Evolutionary conservation across 2,329 filamentous ascomycete species (phyloP).

Genomic region (Colletotrichum abscissum): DNA sequence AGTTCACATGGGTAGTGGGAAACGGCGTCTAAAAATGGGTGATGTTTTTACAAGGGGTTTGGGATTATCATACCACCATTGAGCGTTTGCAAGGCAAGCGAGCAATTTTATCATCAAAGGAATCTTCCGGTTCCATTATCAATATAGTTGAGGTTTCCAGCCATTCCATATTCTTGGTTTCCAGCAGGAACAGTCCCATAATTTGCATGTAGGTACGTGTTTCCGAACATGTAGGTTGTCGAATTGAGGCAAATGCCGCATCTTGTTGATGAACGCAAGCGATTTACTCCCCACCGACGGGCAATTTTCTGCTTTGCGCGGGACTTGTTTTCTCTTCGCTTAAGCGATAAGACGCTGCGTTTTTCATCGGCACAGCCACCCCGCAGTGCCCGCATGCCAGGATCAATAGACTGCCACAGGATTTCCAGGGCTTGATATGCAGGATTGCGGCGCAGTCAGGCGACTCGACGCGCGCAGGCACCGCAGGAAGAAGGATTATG

Average conservation of each 20-base stretch:
- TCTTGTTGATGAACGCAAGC: not conserved
- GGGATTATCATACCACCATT: slow-evolving; percentile 8
- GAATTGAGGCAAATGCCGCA: not conserved
- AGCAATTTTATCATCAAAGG: not conserved
- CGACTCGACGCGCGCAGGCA: not conserved
- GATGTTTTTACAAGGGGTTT: slow-evolving; percentile 1
- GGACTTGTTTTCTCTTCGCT: not conserved
- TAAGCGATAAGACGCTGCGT: not conserved
- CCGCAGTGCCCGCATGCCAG: not conserved
- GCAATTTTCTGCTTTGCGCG: not conserved
- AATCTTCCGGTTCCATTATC: not conserved
- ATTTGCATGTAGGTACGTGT: not conserved
- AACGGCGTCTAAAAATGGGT: not conserved
- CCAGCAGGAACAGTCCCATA: not conserved
- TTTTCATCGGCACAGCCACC: not conserved
- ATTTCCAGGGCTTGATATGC: not conserved
- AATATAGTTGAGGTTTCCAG: no score
- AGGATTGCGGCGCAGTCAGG: not conserved
- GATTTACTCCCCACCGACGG: not conserved
- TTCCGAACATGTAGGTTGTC: not conserved
- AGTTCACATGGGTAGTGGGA: not conserved
- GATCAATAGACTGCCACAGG: not conserved
- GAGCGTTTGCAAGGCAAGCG: slow-evolving; percentile 4
- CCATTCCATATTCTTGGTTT: not conserved
- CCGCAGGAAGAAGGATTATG: no score